These are phyloP conservation scores for Gossypium gossypioides DNA, from an alignment of 441 rosid genomes.

Conservation along the genomic window DNA sequence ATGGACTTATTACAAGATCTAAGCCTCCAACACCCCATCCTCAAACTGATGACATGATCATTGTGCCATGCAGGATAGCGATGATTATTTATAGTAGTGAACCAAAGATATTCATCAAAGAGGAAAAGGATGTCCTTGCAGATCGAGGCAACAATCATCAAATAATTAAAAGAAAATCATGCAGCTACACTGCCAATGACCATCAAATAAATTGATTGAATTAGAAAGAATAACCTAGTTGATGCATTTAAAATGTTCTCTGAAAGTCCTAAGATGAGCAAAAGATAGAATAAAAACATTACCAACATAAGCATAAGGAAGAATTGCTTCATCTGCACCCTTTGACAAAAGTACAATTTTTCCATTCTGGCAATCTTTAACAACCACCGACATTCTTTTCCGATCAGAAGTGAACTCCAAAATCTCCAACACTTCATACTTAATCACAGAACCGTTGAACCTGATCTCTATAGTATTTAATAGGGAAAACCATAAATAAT, in stretches of 20 bases:
- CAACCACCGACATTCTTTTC: constrained; percentile 94
- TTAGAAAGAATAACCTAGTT: background rate
- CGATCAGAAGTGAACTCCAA: constrained; percentile 97
- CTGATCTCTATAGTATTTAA: constrained; percentile 50
- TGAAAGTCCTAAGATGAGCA: background rate
- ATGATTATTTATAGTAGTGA: background rate
- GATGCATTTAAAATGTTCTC: background rate
- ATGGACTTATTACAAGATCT: background rate
- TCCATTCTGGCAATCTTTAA: constrained; percentile 67
- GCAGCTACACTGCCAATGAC: background rate
- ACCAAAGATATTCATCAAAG: background rate
- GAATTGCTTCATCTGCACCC: constrained; percentile 95
- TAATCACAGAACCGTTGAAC: constrained; percentile 47
- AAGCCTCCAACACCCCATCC: background rate
- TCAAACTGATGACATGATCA: background rate
- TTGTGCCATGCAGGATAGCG: background rate
- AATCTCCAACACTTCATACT: constrained; percentile 73
- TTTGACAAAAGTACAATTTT: constrained; percentile 78
- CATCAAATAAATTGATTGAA: background rate
- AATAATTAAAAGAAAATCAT: background rate
- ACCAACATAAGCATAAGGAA: constrained; percentile 78
- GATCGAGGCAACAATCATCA: constrained; percentile 2
- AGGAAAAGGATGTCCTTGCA: background rate
- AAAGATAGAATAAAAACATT: constrained; percentile 18
- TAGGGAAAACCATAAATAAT: constrained; percentile 12